These are phyloP conservation scores for Geotrichum phurueaensis DNA, from an alignment of 1,139 yeast genomes.

Conservation along the genomic window DNA sequence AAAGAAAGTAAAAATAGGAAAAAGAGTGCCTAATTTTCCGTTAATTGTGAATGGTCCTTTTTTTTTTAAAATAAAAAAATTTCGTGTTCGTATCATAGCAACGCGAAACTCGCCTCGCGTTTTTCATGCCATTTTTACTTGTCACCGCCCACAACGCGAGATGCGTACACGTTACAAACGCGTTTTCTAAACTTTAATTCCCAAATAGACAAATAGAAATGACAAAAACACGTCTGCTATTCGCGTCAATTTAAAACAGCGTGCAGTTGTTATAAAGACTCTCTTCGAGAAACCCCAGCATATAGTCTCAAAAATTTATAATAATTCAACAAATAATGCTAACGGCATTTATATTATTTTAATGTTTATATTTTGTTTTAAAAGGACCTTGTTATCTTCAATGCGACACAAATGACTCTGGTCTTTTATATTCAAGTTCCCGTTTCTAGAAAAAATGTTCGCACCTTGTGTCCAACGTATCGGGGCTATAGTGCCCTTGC, in stretches of 20 bases:
- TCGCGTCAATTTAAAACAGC: background rate
- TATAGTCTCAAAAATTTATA: no score
- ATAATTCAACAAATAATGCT: no score
- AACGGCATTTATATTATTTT: no score
- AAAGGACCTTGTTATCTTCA: no score
- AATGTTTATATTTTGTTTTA: no score
- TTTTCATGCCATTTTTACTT: background rate
- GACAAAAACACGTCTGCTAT: background rate
- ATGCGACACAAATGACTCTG: no score
- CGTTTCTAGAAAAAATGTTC: no score
- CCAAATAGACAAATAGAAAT: conserved; percentile 1
- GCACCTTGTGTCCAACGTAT: background rate
- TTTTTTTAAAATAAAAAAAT: background rate
- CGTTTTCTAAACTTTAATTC: background rate
- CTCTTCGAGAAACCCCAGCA: no score
- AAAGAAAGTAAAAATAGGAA: background rate
- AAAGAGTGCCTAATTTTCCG: background rate
- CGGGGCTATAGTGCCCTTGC: background rate
- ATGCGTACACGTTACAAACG: background rate
- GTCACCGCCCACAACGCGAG: background rate
- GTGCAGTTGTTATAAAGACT: background rate
- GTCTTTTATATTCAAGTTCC: no score
- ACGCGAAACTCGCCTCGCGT: conserved; percentile 3
- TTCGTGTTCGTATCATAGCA: conserved; percentile 7
- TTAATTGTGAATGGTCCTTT: background rate